Conservation (phyloP, 306 rosid genomes). For the Erythrophleum fordii region DNA sequence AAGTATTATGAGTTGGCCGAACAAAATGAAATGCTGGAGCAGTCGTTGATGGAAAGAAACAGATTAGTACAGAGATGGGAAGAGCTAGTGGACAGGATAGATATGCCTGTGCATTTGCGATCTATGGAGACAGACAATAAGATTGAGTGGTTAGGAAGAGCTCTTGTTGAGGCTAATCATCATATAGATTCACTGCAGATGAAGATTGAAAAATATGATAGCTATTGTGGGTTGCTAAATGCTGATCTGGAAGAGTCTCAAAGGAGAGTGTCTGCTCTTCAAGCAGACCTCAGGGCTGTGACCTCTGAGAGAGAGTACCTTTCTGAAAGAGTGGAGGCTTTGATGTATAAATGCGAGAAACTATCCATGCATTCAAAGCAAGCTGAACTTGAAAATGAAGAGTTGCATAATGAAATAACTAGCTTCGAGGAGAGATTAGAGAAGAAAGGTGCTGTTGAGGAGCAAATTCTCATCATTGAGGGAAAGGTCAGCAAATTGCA, state of each 20-base stretch:
- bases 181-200: slow-evolving; percentile 28
- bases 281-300: slow-evolving; percentile 59
- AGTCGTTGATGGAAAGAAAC: slow-evolving; percentile 93
- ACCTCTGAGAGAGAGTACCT: slow-evolving; percentile 62
- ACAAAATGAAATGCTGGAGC: slow-evolving; percentile 99
- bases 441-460: slow-evolving; percentile 53
- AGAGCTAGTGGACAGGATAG: slow-evolving; percentile 80
- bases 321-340: slow-evolving; percentile 62
- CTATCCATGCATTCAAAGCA: slow-evolving; percentile 50
- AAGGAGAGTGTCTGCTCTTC: slow-evolving; percentile 61
- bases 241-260: slow-evolving; percentile 80
- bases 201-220: slow-evolving; percentile 59
- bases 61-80: slow-evolving; percentile 90
- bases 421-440: slow-evolving; percentile 58
- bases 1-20: slow-evolving; percentile 88
- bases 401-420: slow-evolving; percentile 57
- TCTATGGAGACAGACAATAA: slow-evolving; percentile 70
- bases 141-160: slow-evolving; percentile 36
- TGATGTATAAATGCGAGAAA: slow-evolving; percentile 56
- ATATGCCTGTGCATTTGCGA: slow-evolving; percentile 80
- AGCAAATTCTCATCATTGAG: slow-evolving; percentile 50
- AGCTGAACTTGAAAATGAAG: slow-evolving; percentile 67
- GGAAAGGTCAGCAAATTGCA: slow-evolving; percentile 64
- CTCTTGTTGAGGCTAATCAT: slow-evolving; percentile 32
- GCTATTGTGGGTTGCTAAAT: slow-evolving; percentile 63